These are phyloP conservation scores for Kwoniella newhampshirensis DNA, from an alignment of 768 basidiomycete species.

Conservation along the genomic window DNA sequence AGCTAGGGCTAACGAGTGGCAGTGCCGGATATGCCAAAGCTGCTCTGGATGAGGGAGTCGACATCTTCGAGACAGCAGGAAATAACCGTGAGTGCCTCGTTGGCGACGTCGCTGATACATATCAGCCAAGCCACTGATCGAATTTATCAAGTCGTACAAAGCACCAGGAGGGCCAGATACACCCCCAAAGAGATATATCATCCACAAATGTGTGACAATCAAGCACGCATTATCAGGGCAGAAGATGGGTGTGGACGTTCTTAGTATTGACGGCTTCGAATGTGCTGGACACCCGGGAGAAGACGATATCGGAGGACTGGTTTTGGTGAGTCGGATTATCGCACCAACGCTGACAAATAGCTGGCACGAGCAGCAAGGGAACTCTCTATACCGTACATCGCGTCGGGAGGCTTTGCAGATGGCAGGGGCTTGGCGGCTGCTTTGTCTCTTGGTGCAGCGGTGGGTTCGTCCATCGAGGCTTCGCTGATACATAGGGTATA, in stretches of 20 bases:
- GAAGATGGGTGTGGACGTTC: constrained; percentile 72
- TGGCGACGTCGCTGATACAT: neutral
- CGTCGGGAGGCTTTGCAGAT: constrained; percentile 88
- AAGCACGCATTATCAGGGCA: constrained; percentile 59
- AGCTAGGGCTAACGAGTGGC: neutral
- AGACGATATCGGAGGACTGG: constrained; percentile 83
- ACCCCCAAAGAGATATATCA: constrained; percentile 56
- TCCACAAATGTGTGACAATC: constrained; percentile 66
- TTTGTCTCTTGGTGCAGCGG: constrained; percentile 74
- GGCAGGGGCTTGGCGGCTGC: constrained; percentile 78
- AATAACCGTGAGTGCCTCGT: constrained; percentile 68
- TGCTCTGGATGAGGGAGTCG: constrained; percentile 82
- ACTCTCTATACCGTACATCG: constrained; percentile 78
- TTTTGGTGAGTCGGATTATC: constrained; percentile 61
- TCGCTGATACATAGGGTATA: constrained; percentile 61
- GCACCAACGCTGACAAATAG: constrained; percentile 53
- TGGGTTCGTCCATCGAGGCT: constrained; percentile 55
- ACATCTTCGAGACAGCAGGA: constrained; percentile 88
- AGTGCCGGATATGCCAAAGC: constrained; percentile 55
- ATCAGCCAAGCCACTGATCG: constrained; percentile 72
- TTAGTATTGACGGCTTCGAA: constrained; percentile 90
- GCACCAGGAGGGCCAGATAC: constrained; percentile 55
- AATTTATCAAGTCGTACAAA: constrained; percentile 72
- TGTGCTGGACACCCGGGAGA: constrained; percentile 97
- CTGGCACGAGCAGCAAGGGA: constrained; percentile 83